phyloP scores from a whole-genome alignment of 805 yeast genomes.

The Cephaloascus albidus region DNA sequence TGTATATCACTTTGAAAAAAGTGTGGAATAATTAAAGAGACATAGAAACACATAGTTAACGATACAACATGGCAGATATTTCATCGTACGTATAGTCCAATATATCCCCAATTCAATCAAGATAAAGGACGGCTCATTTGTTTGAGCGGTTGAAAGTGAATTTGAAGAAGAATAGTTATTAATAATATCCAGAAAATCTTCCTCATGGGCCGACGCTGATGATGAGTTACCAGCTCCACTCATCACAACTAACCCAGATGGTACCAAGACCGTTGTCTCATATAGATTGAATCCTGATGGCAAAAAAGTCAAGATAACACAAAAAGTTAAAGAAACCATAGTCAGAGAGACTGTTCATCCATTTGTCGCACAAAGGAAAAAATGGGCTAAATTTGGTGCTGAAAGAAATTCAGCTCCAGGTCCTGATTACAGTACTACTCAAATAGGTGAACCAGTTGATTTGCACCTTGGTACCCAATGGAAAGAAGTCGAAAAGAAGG shows the following conservation, averaged over 20 bases:
- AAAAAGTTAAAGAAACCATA: slow-evolving; percentile 66
- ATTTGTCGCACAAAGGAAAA: slow-evolving; percentile 76
- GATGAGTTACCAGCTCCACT: slow-evolving; percentile 69
- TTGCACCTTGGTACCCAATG: slow-evolving; percentile 67
- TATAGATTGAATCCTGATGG: slow-evolving; percentile 70
- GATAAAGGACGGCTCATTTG: too few species aligned
- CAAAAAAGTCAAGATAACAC: slow-evolving; percentile 80
- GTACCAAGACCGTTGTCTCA: slow-evolving; percentile 80
- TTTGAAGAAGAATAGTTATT: too few species aligned
- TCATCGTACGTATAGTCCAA: too few species aligned
- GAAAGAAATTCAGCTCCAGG: slow-evolving; percentile 70
- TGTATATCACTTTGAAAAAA: too few species aligned
- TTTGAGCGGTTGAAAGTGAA: too few species aligned
- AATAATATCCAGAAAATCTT: background rate
- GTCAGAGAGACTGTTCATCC: slow-evolving; percentile 80
- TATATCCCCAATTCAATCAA: too few species aligned
- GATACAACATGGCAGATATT: too few species aligned
- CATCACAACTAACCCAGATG: slow-evolving; percentile 72
- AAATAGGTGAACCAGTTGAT: slow-evolving; percentile 75
- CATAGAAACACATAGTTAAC: too few species aligned
- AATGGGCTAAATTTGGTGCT: slow-evolving; percentile 83
- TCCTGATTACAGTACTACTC: slow-evolving; percentile 83
- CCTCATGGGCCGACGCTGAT: slow-evolving; percentile 65
- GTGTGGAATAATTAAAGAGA: too few species aligned
- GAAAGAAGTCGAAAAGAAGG: slow-evolving; percentile 71